These are phyloP conservation scores for Lenwebbia sp. DNA, from an alignment of 345 rosid genomes.

Conservation along the genomic window DNA sequence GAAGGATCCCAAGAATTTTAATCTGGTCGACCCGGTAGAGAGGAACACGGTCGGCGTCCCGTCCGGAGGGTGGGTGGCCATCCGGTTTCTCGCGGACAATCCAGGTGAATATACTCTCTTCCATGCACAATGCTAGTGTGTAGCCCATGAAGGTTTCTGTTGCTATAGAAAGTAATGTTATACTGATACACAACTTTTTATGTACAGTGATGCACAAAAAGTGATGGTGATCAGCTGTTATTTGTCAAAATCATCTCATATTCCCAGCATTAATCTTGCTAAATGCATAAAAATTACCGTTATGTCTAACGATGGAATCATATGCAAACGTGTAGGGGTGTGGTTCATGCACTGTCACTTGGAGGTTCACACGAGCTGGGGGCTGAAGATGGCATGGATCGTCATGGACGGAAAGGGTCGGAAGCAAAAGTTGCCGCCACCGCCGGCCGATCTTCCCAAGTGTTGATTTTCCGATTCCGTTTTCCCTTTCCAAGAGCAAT, in stretches of 20 bases:
- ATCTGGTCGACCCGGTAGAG: constrained; percentile 38
- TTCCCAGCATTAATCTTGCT: background rate
- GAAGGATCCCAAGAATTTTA: constrained; percentile 36
- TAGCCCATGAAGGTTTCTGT: background rate
- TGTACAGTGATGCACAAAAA: background rate
- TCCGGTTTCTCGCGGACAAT: constrained; percentile 37
- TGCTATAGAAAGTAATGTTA: background rate
- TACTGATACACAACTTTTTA: background rate
- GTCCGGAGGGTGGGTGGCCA: constrained; percentile 56
- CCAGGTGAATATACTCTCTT: constrained; percentile 14
- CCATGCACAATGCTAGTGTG: background rate
- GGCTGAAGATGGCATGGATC: constrained; percentile 51
- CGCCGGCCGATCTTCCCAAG: constrained; percentile 45
- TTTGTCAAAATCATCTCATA: too few species aligned
- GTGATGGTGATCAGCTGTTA: background rate
- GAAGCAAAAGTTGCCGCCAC: constrained; percentile 35
- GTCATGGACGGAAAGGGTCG: constrained; percentile 29
- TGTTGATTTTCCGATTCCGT: constrained; percentile 10
- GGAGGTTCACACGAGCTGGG: constrained; percentile 54
- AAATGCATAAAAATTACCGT: background rate
- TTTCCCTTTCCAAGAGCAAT: background rate
- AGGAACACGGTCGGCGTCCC: constrained; percentile 42
- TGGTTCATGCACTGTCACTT: constrained; percentile 56
- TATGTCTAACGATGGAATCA: background rate
- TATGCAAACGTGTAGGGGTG: constrained; percentile 3